Evolutionary conservation across 2,329 filamentous ascomycete species (phyloP).

Genomic region (Trichoderma arundinaceum): DNA sequence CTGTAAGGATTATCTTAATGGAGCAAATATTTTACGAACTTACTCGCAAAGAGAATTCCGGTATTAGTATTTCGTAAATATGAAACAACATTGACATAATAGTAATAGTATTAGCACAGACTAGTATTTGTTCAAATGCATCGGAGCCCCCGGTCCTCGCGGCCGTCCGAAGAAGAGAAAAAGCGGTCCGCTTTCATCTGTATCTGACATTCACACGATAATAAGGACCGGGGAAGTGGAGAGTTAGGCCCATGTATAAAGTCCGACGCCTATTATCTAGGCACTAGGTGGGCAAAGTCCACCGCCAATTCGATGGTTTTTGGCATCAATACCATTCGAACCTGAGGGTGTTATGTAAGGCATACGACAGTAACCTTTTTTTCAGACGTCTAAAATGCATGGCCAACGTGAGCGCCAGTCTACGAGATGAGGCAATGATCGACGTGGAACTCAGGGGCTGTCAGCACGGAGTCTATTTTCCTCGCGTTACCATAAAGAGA

Average conservation of each 20-base stretch:
- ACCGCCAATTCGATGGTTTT: too few species aligned
- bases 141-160: too few species aligned
- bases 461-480: not conserved
- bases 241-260: not conserved
- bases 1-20: too few species aligned
- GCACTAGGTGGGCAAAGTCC: too few species aligned
- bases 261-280: not conserved
- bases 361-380: too few species aligned
- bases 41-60: too few species aligned
- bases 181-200: not conserved
- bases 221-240: conserved; percentile 9
- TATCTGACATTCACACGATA: conserved; percentile 11
- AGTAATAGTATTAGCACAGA: not conserved
- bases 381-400: not conserved
- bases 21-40: too few species aligned
- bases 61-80: too few species aligned
- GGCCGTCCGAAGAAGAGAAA: not conserved
- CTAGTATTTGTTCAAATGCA: not conserved
- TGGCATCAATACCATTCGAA: too few species aligned
- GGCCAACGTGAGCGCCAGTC: not conserved
- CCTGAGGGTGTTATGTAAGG: too few species aligned
- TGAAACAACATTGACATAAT: too few species aligned
- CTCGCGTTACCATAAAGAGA: conserved; percentile 20
- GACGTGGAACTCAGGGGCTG: conserved; percentile 12
- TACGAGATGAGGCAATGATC: not conserved